These are phyloP conservation scores for Neocallimastix lanati DNA, from an alignment of 192 early-diverging fungal genomes.

Conservation along the genomic window DNA sequence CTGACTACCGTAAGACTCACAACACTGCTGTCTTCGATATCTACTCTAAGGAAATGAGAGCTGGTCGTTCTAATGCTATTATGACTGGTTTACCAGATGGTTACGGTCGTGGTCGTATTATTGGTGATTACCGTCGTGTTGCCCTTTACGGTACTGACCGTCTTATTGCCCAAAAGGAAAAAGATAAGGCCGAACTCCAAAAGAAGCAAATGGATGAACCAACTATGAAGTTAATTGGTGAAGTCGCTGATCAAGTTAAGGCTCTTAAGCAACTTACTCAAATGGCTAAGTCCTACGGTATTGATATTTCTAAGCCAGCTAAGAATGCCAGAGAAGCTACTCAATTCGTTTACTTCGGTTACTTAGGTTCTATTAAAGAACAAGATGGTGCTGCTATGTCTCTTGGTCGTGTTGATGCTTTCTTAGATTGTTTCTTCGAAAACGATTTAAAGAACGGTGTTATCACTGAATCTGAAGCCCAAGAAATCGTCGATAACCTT, in stretches of 20 bases:
- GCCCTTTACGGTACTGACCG: constrained; percentile 8
- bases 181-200: constrained; percentile 5
- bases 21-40: constrained; percentile 10
- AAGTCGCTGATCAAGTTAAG: constrained; percentile 5
- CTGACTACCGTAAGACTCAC: constrained; percentile 10
- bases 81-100: constrained; percentile 9
- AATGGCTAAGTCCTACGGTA: constrained; percentile 9
- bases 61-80: constrained; percentile 9
- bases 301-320: constrained; percentile 6
- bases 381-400: constrained; percentile 11
- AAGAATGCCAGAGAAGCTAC: constrained; percentile 8
- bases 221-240: constrained; percentile 6
- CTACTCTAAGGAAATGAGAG: constrained; percentile 6
- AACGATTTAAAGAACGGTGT: constrained; percentile 6
- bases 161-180: constrained; percentile 4
- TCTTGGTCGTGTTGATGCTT: constrained; percentile 8
- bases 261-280: constrained; percentile 5
- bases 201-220: constrained; percentile 1
- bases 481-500: constrained; percentile 9
- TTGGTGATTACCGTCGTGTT: constrained; percentile 11
- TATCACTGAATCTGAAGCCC: constrained; percentile 6
- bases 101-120: constrained; percentile 9
- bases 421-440: constrained; percentile 8
- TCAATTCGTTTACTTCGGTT: constrained; percentile 7
- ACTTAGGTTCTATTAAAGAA: constrained; percentile 9